Conservation (phyloP, 2,329 filamentous ascomycete species). For the Dichotomopilus funicola region DNA sequence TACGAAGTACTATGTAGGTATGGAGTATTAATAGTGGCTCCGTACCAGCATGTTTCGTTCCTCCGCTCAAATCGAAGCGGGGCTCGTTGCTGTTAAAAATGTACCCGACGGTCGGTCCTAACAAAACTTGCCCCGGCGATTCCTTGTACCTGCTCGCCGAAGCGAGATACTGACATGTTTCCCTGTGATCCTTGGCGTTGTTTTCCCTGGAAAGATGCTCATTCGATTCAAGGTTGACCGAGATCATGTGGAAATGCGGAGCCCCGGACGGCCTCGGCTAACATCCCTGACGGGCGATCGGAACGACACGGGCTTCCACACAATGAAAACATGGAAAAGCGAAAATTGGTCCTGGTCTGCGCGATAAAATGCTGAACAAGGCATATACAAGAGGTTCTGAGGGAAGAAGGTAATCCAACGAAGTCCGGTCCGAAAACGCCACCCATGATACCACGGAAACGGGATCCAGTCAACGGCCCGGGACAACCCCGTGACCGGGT, state of each 20-base stretch:
- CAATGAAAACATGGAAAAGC: not conserved
- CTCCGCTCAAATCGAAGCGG: too few species aligned
- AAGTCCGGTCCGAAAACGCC: slow-evolving; percentile 13
- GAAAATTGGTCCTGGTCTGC: not conserved
- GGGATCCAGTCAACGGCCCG: not conserved
- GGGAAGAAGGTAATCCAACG: slow-evolving; percentile 1
- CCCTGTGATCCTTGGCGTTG: not conserved
- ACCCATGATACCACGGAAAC: slow-evolving; percentile 4
- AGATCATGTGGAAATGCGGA: not conserved
- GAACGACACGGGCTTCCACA: slow-evolving; percentile 12
- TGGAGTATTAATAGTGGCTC: too few species aligned
- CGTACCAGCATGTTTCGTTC: too few species aligned
- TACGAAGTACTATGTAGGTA: too few species aligned
- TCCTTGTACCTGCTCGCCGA: too few species aligned
- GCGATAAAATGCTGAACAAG: slow-evolving; percentile 3
- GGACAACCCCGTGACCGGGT: not conserved
- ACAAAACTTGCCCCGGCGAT: too few species aligned
- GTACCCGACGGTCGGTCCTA: too few species aligned
- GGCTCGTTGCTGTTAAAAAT: too few species aligned
- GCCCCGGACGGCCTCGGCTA: slow-evolving; percentile 12
- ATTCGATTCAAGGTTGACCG: not conserved
- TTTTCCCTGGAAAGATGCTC: not conserved
- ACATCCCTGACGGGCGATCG: slow-evolving; percentile 8
- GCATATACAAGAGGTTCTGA: slow-evolving; percentile 2
- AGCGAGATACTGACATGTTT: too few species aligned